Evolutionary conservation across 2,329 filamentous ascomycete species (phyloP), one percentile per base, ranked within the genome.

Genomic region (Botrytis tulipae): DNA sequence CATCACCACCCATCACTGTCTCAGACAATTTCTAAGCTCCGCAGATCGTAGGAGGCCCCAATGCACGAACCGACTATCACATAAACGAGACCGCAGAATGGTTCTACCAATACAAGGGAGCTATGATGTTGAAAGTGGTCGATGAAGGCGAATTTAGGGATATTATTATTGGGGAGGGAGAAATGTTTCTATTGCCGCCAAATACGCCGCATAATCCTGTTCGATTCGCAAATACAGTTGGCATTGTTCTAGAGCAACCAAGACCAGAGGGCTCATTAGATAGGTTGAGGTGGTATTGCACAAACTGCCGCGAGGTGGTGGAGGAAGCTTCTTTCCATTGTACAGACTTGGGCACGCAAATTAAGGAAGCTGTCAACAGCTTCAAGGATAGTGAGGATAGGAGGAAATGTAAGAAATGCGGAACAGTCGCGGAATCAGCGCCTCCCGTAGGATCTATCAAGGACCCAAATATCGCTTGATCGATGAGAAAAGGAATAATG

Each of bases 141-240:
- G 94, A 98, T 80, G 83, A 86, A 73, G 82, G 86, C 82, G 74
- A 84, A 66, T 97, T 97, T 84, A 88, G 90, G 77, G 95, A 98
- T 83, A 89, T 98, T 76, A 87, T 94, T 80, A 97, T 98, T 84
- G 88, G 91, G 80, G 94, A 98, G 84, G 95, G 95, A 76, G 94
- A 96, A 78, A 92, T 98, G 88, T 98, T 97, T 83, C 86, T 98
- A 7, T 88, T 99, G 1, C 95, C 95, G 0, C 88, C 91, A n/a
- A 95, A 97, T 83, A 96, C 92, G n/a, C 95, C 95, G 40, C 95
- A 98, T 84, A 98, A 97, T 83, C 95, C 96, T 0, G 93, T 98
- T 48, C 90, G 95, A 74, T 98, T 98, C 83, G 92, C 92, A 80
- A 86, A 97, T 83, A 98, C 95, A 0, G 94, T 98, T n/a, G 95